A percentile compares a stretch with the other conserved stretches of the same genome.
These are phyloP conservation scores for Pyrenophora seminiperda DNA, from an alignment of 2,329 filamentous ascomycete genomes.

Conservation along the genomic window DNA sequence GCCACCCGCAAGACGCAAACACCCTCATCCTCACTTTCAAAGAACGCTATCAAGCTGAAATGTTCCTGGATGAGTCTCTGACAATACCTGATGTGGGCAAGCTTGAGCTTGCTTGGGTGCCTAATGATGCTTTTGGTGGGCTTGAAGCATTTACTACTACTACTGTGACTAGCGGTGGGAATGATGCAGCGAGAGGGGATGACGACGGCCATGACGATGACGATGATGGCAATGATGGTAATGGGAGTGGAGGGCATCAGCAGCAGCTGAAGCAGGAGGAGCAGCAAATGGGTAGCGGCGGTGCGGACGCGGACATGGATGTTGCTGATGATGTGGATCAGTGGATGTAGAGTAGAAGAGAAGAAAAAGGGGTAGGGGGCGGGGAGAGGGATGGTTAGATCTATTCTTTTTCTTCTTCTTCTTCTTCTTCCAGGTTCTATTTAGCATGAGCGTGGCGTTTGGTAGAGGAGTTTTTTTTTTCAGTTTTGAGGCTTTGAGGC, in stretches of 20 bases:
- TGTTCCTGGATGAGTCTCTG: slow-evolving; percentile 61
- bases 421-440: not conserved
- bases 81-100: slow-evolving; percentile 67
- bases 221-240: slow-evolving; percentile 22
- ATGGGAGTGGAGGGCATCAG: no score
- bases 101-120: slow-evolving; percentile 70
- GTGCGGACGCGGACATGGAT: slow-evolving; percentile 36
- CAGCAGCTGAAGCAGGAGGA: slow-evolving; percentile 10
- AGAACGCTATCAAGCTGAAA: slow-evolving; percentile 68
- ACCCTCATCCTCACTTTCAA: slow-evolving; percentile 51
- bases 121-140: slow-evolving; percentile 33
- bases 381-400: no score
- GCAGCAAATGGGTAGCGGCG: slow-evolving; percentile 2
- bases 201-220: no score
- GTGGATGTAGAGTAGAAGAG: slow-evolving; percentile 30
- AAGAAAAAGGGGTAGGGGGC: no score
- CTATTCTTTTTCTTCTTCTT: not conserved
- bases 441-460: slow-evolving; percentile 4
- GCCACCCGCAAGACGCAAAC: slow-evolving; percentile 47
- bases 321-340: slow-evolving; percentile 44
- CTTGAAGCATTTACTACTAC: slow-evolving; percentile 12
- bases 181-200: no score
- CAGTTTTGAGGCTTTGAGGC: no score
- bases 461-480: no score
- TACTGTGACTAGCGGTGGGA: not conserved